Base-by-base conservation (phyloP, 2,329 filamentous ascomycete genomes). In the Hypoxylon sp. region DNA sequence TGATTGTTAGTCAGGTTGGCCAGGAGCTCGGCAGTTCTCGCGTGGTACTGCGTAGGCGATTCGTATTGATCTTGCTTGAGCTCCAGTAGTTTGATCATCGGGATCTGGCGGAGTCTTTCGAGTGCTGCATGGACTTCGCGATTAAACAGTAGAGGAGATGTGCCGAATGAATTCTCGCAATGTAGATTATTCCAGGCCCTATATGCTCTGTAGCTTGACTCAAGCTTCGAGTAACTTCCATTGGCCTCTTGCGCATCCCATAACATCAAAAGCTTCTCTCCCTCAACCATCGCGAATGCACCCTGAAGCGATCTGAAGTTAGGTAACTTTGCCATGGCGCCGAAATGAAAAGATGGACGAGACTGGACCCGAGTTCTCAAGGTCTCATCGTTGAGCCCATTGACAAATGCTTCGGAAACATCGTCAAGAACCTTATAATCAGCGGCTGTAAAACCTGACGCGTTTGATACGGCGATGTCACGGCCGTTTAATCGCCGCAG, bases 1-100 rank as follows among this genome's bases (percentile, higher is more conserved):
- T 76, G 72, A 7, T 65, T 48, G 1, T 68, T 73, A 7, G 74
- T 74, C 1, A 82, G 69, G 1, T 79, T 74, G 3, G 72, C 47
- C 20, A 80, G 70, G 11, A 86, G 72, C 51, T 72, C 79, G n/a
- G 73, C 67, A 1, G 80, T 76, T 63, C 86, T 81, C 13, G 69
- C 67, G 64, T 82, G 77, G 69, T 89, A 90, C 37, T 80, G 76
- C 1, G 75, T 53, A 1, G 85, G 79, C 0, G 82, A 75, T 70
- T 90, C 87, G 54, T 83, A 77, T 49, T 79, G 81, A 0, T 78
- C 78, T 70, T 90, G 87, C 60, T 84, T 79, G 7, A 89, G 78
- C 7, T 80, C 76, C 52, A 83, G 71, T 5, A 89, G 72, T 64
- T 87, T 85, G 8, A 89, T 71, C 0, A 83, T 84, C 1, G 82